phyloP scores from a whole-genome alignment of 805 yeast genomes.

The Cyberlindnera veronae region DNA sequence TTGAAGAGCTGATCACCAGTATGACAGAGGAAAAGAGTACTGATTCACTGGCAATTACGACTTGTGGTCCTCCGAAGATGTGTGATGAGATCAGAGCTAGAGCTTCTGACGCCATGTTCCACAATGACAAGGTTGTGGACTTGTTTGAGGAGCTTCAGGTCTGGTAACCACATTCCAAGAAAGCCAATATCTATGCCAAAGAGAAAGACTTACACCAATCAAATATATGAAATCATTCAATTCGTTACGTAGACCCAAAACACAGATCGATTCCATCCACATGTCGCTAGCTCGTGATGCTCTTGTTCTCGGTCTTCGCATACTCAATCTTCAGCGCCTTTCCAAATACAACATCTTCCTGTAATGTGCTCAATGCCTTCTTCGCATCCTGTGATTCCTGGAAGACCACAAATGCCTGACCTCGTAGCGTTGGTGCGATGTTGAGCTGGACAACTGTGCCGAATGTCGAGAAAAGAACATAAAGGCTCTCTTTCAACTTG shows the following conservation, averaged over 20 bases:
- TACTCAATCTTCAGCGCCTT: constrained; percentile 45
- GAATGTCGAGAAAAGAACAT: constrained; percentile 54
- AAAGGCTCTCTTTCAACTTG: constrained; percentile 50
- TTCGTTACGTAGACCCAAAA: no score
- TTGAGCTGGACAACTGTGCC: constrained; percentile 61
- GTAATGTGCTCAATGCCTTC: constrained; percentile 44
- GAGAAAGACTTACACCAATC: no score
- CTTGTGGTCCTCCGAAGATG: constrained; percentile 62
- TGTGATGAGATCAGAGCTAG: constrained; percentile 50
- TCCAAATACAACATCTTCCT: constrained; percentile 49
- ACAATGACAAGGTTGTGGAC: constrained; percentile 52
- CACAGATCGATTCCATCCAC: no score
- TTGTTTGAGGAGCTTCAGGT: constrained; percentile 72
- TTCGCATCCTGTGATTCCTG: constrained; percentile 47
- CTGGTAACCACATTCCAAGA: constrained; percentile 43
- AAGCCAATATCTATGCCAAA: no score
- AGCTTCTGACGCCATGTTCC: constrained; percentile 40
- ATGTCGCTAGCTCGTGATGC: no score
- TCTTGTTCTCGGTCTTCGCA: constrained; percentile 33
- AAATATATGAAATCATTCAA: no score
- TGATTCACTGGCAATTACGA: constrained; percentile 44
- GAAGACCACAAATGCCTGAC: constrained; percentile 64
- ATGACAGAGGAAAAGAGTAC: constrained; percentile 34
- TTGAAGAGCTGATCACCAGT: constrained; percentile 35
- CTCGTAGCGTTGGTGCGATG: constrained; percentile 45